Base-by-base conservation (phyloP, 2,329 filamentous ascomycete species). In the Diaporthe citrichinensis region DNA sequence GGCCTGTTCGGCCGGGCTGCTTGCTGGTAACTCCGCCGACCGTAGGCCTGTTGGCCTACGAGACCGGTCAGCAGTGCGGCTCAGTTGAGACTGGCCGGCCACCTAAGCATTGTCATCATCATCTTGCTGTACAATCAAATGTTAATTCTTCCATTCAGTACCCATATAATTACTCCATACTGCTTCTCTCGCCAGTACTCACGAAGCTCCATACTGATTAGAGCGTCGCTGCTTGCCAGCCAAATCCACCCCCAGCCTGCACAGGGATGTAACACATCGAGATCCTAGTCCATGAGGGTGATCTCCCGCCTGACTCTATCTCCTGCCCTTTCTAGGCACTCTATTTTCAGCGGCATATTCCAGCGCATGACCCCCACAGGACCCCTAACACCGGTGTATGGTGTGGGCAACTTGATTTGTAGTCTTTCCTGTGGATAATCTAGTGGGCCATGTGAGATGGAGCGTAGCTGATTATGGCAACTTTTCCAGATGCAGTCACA, bases 261-360 rank as follows among this genome's bases (percentile, higher is more conserved):
- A 55, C 46, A 55, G 23, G 65, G 65, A 28, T 69, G 49, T 55
- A 25, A 69, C 46, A 41, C 36, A 34, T 34, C 51, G 12, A 53
- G 23, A 68, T 68, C 46, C 65, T 28, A 20, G 34, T 36, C 65
- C 65, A 55, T 69, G 49, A 34, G 49, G 49, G 46, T 41, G 49
- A 55, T 69, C 65, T 55, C 34, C 65, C 65, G 65, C 65, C 61
- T n/a, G 17, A 44, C 41, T 31, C 65, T 25, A 55, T 61, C 23
- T 14, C 14, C 9, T 36, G 14, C 34, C 44, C 39, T 7, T n/a
- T 25, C 12, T 36, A 25, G 7, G 31, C 23, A 53, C 28, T 15
- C 25, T 28, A 12, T 15, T 12, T 20, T 41, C 49, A 69, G 39
- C 15, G 10, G 65, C 49, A 41, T 14, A 9, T 41, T 15, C n/a